Percentiles rank a stretch among this genome's conserved stretches.
These are phyloP conservation scores for Saturnispora galanensis DNA, from an alignment of 805 yeast species.

Conservation along the genomic window DNA sequence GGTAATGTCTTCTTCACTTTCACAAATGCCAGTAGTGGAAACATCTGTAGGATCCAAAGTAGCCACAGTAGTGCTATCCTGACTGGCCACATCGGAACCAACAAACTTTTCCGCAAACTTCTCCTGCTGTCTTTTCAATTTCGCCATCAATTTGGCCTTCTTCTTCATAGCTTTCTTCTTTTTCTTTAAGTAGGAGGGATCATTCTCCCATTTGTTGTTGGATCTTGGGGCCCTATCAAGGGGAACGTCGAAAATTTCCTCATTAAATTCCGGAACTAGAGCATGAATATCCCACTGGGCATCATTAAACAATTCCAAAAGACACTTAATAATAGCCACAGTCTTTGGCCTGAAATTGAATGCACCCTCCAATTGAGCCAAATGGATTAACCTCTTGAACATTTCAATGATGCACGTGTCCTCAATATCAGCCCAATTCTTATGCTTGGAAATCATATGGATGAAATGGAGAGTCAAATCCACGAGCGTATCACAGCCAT, in stretches of 20 bases:
- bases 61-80: background rate
- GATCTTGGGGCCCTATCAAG: conserved; percentile 1
- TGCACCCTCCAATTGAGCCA: background rate
- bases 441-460: conserved; percentile 38
- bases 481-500: conserved; percentile 40
- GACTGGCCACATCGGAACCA: background rate
- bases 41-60: background rate
- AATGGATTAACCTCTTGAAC: conserved; percentile 1
- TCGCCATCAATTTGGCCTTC: conserved; percentile 62
- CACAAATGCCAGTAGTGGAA: conserved; percentile 6
- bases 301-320: conserved; percentile 1
- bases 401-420: conserved; percentile 3
- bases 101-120: conserved; percentile 48
- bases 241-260: conserved; percentile 11
- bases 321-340: conserved; percentile 3
- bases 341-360: conserved; percentile 7
- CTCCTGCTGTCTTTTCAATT: conserved; percentile 69
- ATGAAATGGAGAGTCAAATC: conserved; percentile 56
- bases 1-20: conserved; percentile 16
- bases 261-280: conserved; percentile 6
- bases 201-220: conserved; percentile 16
- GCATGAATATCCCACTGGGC: background rate
- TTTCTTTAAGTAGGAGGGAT: conserved; percentile 43
- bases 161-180: conserved; percentile 62
- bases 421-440: conserved; percentile 6